phyloP scores from a whole-genome alignment of 2,329 filamentous ascomycete species.

The Paecilomyces variotii region DNA sequence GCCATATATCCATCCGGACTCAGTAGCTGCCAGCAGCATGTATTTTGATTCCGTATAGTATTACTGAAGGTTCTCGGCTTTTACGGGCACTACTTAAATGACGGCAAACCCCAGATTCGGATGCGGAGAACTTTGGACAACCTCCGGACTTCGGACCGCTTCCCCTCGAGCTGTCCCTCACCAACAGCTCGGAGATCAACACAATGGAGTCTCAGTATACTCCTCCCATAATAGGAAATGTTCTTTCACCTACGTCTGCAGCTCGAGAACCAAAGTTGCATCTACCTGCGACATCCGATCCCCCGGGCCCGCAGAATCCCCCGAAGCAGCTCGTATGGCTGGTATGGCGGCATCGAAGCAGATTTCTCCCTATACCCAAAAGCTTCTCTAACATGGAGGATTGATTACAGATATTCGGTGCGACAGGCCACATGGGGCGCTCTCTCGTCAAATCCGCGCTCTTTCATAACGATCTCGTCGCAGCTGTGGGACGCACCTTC shows the following conservation, averaged over 20 bases:
- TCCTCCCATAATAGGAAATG: slow-evolving; percentile 12
- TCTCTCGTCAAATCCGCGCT: slow-evolving; percentile 79
- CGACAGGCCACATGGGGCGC: slow-evolving; percentile 93
- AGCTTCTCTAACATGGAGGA: neutral
- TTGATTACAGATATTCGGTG: slow-evolving; percentile 67
- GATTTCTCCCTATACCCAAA: neutral
- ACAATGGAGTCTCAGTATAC: slow-evolving; percentile 19
- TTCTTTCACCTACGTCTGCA: slow-evolving; percentile 13
- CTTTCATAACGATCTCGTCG: slow-evolving; percentile 71
- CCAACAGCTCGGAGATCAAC: neutral
- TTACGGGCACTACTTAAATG: neutral
- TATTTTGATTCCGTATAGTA: neutral
- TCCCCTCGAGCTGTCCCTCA: slow-evolving; percentile 2
- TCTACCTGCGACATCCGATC: slow-evolving; percentile 79
- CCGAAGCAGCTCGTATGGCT: slow-evolving; percentile 79
- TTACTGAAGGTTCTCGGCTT: neutral
- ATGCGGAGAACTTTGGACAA: neutral
- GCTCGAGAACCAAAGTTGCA: slow-evolving; percentile 41
- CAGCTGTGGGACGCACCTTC: slow-evolving; percentile 74
- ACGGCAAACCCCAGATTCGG: neutral
- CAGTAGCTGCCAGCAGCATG: neutral
- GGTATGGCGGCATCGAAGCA: slow-evolving; percentile 43
- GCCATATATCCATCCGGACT: neutral
- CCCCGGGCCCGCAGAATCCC: slow-evolving; percentile 62
- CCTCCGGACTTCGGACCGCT: slow-evolving; percentile 9